Evolutionary conservation across 1,284 basidiomycete species (phyloP).

Genomic region (Gymnopus androsaceus): DNA sequence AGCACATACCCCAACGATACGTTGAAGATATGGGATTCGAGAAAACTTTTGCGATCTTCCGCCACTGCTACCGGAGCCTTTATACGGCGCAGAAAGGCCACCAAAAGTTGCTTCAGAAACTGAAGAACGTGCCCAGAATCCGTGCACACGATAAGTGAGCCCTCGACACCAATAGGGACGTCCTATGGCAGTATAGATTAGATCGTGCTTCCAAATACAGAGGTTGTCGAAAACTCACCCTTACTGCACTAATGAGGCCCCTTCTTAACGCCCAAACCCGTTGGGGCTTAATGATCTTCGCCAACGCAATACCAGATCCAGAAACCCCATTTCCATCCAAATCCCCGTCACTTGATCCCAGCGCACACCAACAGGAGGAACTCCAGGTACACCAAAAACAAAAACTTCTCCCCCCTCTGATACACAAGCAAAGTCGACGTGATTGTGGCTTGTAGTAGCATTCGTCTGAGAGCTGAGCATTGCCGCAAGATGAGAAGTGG

Average conservation of each 20-base stretch:
- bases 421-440: conserved; percentile 71
- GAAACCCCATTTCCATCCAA: conserved; percentile 31
- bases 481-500: conserved; percentile 1
- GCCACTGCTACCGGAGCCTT: too few relatives aligned
- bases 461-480: conserved; percentile 4
- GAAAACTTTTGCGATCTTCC: conserved; percentile 81
- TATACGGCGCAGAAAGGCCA: conserved; percentile 40
- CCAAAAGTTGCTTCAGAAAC: conserved; percentile 31
- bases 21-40: conserved; percentile 81
- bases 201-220: not conserved
- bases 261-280: conserved; percentile 91
- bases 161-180: conserved; percentile 87
- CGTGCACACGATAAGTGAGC: conserved; percentile 90
- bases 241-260: conserved; percentile 78
- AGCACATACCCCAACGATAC: conserved; percentile 81
- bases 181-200: too few relatives aligned
- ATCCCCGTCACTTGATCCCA: conserved; percentile 21
- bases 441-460: not conserved
- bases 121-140: conserved; percentile 82
- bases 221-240: conserved; percentile 44
- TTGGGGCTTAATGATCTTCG: conserved; percentile 68
- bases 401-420: conserved; percentile 93
- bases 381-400: conserved; percentile 64
- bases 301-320: conserved; percentile 25
- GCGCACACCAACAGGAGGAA: conserved; percentile 15